phyloP scores from a whole-genome alignment of 2,329 filamentous ascomycete species.

The Penicillium brasilianum region DNA sequence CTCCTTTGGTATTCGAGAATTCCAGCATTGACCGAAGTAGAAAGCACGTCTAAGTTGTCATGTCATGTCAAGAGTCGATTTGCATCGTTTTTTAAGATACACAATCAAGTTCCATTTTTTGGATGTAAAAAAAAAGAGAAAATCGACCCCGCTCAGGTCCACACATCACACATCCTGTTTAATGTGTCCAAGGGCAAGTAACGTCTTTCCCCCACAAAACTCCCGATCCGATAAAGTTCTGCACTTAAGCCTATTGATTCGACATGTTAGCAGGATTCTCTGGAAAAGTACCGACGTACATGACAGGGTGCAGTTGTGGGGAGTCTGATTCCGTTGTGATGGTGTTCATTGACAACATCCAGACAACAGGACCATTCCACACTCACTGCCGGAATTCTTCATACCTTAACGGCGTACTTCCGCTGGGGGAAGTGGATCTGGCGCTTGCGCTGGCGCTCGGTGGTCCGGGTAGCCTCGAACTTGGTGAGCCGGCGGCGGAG shows the following conservation, averaged over 20 bases:
- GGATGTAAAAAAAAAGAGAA: slow-evolving; percentile 38
- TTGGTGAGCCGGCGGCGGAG: slow-evolving; percentile 94
- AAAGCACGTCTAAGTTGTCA: slow-evolving; percentile 33
- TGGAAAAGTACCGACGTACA: not conserved
- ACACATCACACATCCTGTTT: slow-evolving; percentile 36
- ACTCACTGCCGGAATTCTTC: slow-evolving; percentile 25
- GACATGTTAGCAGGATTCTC: not conserved
- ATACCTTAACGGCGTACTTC: slow-evolving; percentile 98
- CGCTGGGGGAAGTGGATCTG: slow-evolving; percentile 94
- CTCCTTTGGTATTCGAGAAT: not conserved
- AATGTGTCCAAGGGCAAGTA: slow-evolving; percentile 37
- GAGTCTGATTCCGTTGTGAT: not conserved
- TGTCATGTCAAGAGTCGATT: slow-evolving; percentile 47
- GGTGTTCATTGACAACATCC: not conserved
- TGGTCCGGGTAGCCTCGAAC: slow-evolving; percentile 81
- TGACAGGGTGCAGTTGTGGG: not conserved
- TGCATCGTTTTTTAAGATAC: slow-evolving; percentile 49
- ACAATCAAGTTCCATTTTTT: slow-evolving; percentile 44
- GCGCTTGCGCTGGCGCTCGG: slow-evolving; percentile 98
- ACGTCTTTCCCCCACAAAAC: slow-evolving; percentile 40
- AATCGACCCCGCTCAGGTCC: slow-evolving; percentile 42
- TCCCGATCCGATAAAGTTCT: slow-evolving; percentile 41
- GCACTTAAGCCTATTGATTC: slow-evolving; percentile 39
- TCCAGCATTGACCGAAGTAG: slow-evolving; percentile 4
- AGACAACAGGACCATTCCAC: not conserved